Evolutionary conservation across 139 green algal genomes (phyloP), one percentile per base, ranked within the genome.

Genomic region (Microglena sp.): DNA sequence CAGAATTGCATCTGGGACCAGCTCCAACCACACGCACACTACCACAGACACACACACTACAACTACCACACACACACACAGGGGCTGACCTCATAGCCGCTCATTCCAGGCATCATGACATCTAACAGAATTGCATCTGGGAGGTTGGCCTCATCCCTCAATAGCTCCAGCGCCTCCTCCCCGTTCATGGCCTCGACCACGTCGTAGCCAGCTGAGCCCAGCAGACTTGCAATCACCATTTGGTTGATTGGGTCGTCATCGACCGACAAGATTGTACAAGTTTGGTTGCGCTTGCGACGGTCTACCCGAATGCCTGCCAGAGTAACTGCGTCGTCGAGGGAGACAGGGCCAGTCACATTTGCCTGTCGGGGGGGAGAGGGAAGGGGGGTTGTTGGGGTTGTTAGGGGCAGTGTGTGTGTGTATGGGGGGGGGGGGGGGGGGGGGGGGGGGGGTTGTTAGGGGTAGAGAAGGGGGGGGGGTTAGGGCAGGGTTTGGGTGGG

Each of bases 61-160:
- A 24, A 59, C 15, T 59, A 6, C 50, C 22, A 18, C 15, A 30
- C 15, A 59, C 11, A 24, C 21, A 59, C 50, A 24, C 28, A 11
- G 50, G 21, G 26, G 11, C 50, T 32, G 4, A 70, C 65, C 60
- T 82, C 82, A 32, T 84, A 89, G n/a, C 84, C 84, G 70, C 75
- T 87, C 68, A 89, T 83, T 2, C 70, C 72, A 0, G 84, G 84
- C 84, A 90, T 90, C 84, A 90, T 90, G 0, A 90, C 83, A 32
- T 90, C 83, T 33, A 89, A 76, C 54, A 90, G 73, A 45, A 90
- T 81, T 5, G 79, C 43, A 56, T 83, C 77, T 7, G 77, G 77
- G 35, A 78, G 50, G 24, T 26, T 22, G 29, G 73, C 60, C 43
- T 46, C 55, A 3, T 53, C 34, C 21, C 59, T 35, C 33, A 82